A percentile compares a stretch with the other conserved stretches of the same genome.
Conservation (phyloP, 2,329 filamentous ascomycete species). For the Paramyrothecium roridum region DNA sequence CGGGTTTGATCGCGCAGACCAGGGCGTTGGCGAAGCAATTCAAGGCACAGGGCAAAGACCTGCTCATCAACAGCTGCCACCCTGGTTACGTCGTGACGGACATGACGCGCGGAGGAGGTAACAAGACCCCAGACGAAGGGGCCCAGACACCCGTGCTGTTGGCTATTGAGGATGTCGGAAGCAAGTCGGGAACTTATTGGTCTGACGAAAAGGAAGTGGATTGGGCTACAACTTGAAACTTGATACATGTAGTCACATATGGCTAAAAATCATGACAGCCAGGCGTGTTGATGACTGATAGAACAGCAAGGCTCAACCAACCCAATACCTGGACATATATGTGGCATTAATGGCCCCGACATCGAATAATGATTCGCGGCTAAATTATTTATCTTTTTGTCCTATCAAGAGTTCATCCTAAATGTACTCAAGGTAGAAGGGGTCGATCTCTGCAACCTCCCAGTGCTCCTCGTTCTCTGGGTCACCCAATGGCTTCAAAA, state of each 20-base stretch:
- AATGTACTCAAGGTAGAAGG: neutral
- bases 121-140: neutral
- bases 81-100: constrained; percentile 1
- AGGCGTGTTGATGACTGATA: no score
- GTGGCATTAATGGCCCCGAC: no score
- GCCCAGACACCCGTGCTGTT: constrained; percentile 1
- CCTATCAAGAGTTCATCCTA: neutral
- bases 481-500: neutral
- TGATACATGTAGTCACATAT: neutral
- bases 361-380: no score
- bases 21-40: neutral
- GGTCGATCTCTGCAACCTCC: neutral
- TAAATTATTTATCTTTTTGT: no score
- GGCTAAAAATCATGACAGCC: no score
- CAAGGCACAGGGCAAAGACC: neutral
- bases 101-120: constrained; percentile 1
- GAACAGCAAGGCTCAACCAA: no score
- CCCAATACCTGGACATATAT: no score
- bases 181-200: neutral
- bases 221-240: neutral
- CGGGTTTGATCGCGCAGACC: constrained; percentile 1
- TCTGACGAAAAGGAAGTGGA: constrained; percentile 1
- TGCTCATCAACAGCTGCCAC: constrained; percentile 1
- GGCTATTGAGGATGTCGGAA: neutral
- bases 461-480: neutral